These are phyloP conservation scores for Urostyla sp. DNA, from an alignment of 73 alveolate genomes.

Conservation along the genomic window DNA sequence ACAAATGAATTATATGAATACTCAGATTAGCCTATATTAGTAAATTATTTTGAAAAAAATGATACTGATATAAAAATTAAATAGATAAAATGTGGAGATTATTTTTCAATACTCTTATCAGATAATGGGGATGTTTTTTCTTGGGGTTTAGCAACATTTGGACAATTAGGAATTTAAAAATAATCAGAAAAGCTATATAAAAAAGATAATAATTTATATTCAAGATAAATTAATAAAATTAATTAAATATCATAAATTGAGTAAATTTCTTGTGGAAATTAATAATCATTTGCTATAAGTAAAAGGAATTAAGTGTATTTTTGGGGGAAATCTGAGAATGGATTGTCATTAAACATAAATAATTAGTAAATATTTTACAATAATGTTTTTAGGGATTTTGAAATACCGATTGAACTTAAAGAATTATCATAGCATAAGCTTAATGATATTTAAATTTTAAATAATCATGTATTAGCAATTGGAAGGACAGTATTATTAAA, in stretches of 20 bases:
- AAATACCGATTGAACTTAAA: neutral
- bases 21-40: no score
- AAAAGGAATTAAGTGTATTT: neutral
- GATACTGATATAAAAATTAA: neutral
- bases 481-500: slow-evolving; percentile 33
- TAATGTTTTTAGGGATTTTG: neutral
- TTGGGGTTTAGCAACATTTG: slow-evolving; percentile 31
- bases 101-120: neutral
- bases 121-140: slow-evolving; percentile 5
- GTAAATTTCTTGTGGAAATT: neutral
- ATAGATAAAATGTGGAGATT: slow-evolving; percentile 22
- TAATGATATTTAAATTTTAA: neutral
- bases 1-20: no score
- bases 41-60: neutral
- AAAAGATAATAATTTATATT: neutral
- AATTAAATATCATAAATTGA: neutral
- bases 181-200: neutral
- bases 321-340: slow-evolving; percentile 29
- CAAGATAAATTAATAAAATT: slow-evolving; percentile 14
- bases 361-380: neutral
- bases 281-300: slow-evolving; percentile 8
- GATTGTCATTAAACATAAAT: neutral
- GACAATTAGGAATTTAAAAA: slow-evolving; percentile 18
- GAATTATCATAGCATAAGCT: neutral
- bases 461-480: slow-evolving; percentile 24